A percentile compares a stretch with the other conserved stretches of the same genome.
These are phyloP conservation scores for Trichoderma asperelloides DNA, from an alignment of 495 filamentous ascomycete genomes.

Conservation along the genomic window DNA sequence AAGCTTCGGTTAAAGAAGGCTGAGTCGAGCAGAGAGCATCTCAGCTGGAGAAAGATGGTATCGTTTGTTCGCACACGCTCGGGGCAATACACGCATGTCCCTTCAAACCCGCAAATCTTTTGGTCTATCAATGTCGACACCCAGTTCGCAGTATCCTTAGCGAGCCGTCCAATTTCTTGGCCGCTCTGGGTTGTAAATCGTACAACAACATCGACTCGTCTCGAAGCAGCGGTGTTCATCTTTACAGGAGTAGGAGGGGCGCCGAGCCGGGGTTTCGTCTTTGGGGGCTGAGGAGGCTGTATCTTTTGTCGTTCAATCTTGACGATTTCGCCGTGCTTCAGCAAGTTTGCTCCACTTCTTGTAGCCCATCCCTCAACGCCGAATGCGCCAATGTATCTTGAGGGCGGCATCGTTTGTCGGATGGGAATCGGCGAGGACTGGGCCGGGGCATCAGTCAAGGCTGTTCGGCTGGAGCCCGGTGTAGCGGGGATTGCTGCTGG, in stretches of 20 bases:
- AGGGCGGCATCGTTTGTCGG: conserved; percentile 41
- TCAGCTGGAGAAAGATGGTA: conserved; percentile 80
- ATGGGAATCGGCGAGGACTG: conserved; percentile 5
- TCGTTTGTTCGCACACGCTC: conserved; percentile 82
- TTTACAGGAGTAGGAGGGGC: conserved; percentile 21
- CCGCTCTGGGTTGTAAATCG: conserved; percentile 77
- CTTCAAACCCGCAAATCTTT: conserved; percentile 80
- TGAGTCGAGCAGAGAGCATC: conserved; percentile 63
- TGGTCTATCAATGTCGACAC: conserved; percentile 90
- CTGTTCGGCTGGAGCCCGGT: neutral
- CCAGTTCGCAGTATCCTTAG: conserved; percentile 86
- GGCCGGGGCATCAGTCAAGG: neutral
- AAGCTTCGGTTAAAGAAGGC: conserved; percentile 55
- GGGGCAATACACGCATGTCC: conserved; percentile 79
- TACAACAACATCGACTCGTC: conserved; percentile 74
- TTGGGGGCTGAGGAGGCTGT: conserved; percentile 46
- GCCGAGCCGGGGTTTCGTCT: conserved; percentile 34
- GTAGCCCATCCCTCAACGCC: conserved; percentile 90
- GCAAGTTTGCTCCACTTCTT: conserved; percentile 61
- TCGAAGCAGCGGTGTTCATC: conserved; percentile 39
- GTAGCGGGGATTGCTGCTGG: neutral
- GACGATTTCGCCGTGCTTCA: conserved; percentile 70
- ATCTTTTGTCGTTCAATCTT: conserved; percentile 81
- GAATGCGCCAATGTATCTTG: conserved; percentile 83
- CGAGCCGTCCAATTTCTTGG: conserved; percentile 80